These are phyloP conservation scores for Tolypocladium album DNA, from an alignment of 2,329 filamentous ascomycete genomes.

Conservation along the genomic window DNA sequence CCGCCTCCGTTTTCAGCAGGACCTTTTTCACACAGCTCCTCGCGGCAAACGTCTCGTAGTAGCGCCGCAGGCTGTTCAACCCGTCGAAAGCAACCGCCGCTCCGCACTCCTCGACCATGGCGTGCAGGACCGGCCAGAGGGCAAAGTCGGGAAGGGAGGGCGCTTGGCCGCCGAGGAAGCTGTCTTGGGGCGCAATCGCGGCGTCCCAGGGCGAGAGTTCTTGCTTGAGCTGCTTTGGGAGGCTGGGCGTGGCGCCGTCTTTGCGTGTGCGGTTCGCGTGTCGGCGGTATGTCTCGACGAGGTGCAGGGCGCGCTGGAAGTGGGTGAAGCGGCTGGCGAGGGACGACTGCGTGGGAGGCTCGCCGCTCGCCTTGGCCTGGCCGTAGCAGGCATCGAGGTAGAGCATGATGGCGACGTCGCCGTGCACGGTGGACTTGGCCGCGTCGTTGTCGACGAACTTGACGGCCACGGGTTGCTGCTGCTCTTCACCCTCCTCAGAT, in stretches of 20 bases:
- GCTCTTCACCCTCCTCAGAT: not conserved
- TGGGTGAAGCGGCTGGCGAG: conserved; percentile 26
- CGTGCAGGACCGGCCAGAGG: conserved; percentile 44
- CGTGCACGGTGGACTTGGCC: conserved; percentile 33
- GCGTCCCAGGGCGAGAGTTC: conserved; percentile 31
- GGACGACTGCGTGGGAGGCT: conserved; percentile 12
- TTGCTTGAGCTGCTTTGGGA: conserved; percentile 11
- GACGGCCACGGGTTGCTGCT: conserved; percentile 20
- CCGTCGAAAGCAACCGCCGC: conserved; percentile 16
- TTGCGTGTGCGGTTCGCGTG: not conserved
- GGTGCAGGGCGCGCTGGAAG: conserved; percentile 26
- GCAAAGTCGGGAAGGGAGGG: conserved; percentile 43
- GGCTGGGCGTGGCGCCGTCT: not conserved
- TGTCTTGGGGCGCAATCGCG: conserved; percentile 13
- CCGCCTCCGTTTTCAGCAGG: conserved; percentile 5
- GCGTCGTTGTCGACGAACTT: conserved; percentile 46
- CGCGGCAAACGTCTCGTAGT: conserved; percentile 21
- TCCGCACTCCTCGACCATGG: conserved; percentile 25
- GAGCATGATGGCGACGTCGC: conserved; percentile 42
- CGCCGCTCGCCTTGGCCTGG: conserved; percentile 12
- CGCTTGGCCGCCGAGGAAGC: conserved; percentile 33
- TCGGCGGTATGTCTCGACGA: conserved; percentile 18
- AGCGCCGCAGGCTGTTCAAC: conserved; percentile 19
- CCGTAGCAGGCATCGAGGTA: conserved; percentile 49
- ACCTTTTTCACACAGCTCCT: conserved; percentile 12